phyloP scores from a whole-genome alignment of 805 yeast species.

The Candida jianshihensis region DNA sequence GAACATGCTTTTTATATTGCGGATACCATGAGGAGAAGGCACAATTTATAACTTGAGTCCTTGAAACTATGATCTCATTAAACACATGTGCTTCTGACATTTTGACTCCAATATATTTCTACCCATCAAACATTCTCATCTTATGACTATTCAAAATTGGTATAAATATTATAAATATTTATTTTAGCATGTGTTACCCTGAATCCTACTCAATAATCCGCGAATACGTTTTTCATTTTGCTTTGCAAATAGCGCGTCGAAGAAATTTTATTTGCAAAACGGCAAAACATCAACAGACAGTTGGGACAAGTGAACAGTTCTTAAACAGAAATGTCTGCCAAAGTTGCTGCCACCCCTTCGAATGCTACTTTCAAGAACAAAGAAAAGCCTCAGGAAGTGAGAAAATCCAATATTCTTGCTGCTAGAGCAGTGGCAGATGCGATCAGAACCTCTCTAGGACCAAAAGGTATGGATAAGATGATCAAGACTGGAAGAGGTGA shows the following conservation, averaged over 20 bases:
- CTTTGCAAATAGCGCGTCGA: slow-evolving; percentile 1
- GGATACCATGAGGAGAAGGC: slow-evolving; percentile 56
- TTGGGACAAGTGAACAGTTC: no score
- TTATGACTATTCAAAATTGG: no score
- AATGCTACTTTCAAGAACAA: slow-evolving; percentile 88
- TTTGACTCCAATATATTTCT: no score
- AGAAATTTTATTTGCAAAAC: no score
- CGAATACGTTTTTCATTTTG: neutral
- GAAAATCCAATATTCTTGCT: slow-evolving; percentile 94
- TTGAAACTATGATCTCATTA: slow-evolving; percentile 22
- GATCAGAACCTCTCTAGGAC: slow-evolving; percentile 91
- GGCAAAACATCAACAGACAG: no score
- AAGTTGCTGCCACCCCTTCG: slow-evolving; percentile 35
- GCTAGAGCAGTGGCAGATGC: slow-evolving; percentile 99
- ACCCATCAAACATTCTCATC: no score
- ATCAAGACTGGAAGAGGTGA: slow-evolving; percentile 90
- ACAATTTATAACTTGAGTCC: slow-evolving; percentile 42
- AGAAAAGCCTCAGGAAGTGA: slow-evolving; percentile 97
- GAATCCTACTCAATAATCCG: no score
- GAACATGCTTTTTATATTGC: slow-evolving; percentile 38
- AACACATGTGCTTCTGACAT: slow-evolving; percentile 14
- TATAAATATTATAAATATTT: no score
- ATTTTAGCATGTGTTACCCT: no score
- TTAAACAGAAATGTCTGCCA: slow-evolving; percentile 15
- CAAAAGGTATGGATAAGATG: slow-evolving; percentile 99